Evolutionary conservation across 2,329 filamentous ascomycete species (phyloP).

Genomic region (Phaeosphaeriaceae sp.): DNA sequence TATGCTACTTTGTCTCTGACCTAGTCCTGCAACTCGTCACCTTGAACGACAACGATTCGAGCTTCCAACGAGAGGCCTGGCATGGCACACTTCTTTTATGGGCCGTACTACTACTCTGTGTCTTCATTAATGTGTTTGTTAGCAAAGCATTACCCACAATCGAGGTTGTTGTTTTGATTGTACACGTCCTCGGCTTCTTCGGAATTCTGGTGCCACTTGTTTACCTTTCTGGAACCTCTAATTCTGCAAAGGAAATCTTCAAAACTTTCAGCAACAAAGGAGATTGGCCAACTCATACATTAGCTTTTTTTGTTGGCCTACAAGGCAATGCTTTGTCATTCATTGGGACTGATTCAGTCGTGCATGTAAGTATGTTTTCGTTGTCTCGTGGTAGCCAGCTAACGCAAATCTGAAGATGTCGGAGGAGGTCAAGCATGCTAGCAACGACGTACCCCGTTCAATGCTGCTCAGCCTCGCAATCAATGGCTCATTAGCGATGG

Average conservation of each 20-base stretch:
- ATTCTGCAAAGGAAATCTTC: slow-evolving; percentile 51
- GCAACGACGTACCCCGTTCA: slow-evolving; percentile 47
- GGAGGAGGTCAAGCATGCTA: slow-evolving; percentile 49
- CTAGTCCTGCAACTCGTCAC: slow-evolving; percentile 41
- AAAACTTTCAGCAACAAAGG: slow-evolving; percentile 56
- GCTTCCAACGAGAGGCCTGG: slow-evolving; percentile 52
- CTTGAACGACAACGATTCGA: slow-evolving; percentile 48
- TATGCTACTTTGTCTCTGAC: slow-evolving; percentile 45
- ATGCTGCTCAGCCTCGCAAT: slow-evolving; percentile 52
- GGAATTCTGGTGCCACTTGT: slow-evolving; percentile 55
- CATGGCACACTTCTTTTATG: slow-evolving; percentile 59
- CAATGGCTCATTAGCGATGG: slow-evolving; percentile 51
- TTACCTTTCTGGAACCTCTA: slow-evolving; percentile 47
- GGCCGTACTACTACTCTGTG: slow-evolving; percentile 50
- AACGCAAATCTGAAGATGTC: slow-evolving; percentile 37
- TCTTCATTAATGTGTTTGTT: slow-evolving; percentile 56
- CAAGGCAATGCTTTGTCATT: slow-evolving; percentile 48
- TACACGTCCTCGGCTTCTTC: slow-evolving; percentile 62
- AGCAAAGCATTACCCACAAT: slow-evolving; percentile 56
- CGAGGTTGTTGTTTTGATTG: slow-evolving; percentile 57
- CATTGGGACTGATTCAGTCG: slow-evolving; percentile 48
- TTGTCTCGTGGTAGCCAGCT: not conserved
- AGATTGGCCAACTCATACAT: slow-evolving; percentile 51
- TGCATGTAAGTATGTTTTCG: slow-evolving; percentile 37
- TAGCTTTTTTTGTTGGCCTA: slow-evolving; percentile 55